A percentile compares a stretch with the other conserved stretches of the same genome.
Conservation (phyloP, 2,329 filamentous ascomycete species). For the Venturia nashicola region DNA sequence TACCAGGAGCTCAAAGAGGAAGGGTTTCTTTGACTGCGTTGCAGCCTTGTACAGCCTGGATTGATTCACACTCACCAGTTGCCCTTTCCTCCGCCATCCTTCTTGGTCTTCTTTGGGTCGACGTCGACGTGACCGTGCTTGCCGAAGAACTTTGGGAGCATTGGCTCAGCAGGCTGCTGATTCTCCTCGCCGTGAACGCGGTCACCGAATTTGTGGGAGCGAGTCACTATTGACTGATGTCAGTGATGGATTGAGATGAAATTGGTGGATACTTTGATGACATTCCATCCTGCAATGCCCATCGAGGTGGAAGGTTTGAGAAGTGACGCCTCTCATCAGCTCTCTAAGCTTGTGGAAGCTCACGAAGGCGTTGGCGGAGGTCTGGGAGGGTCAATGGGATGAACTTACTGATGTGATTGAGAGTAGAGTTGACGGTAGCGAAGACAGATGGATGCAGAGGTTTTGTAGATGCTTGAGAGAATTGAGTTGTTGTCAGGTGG, state of each 20-base stretch:
- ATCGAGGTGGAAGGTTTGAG: background rate
- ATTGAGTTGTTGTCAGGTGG: background rate
- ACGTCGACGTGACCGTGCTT: slow-evolving; percentile 70
- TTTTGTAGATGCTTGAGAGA: background rate
- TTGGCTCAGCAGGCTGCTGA: slow-evolving; percentile 43
- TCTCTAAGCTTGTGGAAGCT: background rate
- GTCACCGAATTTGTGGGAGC: slow-evolving; percentile 91
- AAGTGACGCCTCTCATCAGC: background rate
- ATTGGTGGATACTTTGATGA: background rate
- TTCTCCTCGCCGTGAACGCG: slow-evolving; percentile 71
- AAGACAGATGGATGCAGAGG: background rate
- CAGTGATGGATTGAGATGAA: background rate
- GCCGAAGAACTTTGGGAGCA: slow-evolving; percentile 79
- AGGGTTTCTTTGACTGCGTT: background rate
- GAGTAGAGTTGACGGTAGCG: background rate
- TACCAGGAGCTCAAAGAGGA: background rate
- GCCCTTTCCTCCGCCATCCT: slow-evolving; percentile 82
- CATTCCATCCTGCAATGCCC: background rate
- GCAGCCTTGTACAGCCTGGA: background rate
- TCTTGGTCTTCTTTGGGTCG: slow-evolving; percentile 92
- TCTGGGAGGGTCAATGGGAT: background rate
- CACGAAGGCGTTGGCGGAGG: background rate
- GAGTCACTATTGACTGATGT: slow-evolving; percentile 59
- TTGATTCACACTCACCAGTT: slow-evolving; percentile 61
- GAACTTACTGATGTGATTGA: background rate